Conservation (phyloP, 2,329 filamentous ascomycete genomes). For the Pyrenophora seminiperda region DNA sequence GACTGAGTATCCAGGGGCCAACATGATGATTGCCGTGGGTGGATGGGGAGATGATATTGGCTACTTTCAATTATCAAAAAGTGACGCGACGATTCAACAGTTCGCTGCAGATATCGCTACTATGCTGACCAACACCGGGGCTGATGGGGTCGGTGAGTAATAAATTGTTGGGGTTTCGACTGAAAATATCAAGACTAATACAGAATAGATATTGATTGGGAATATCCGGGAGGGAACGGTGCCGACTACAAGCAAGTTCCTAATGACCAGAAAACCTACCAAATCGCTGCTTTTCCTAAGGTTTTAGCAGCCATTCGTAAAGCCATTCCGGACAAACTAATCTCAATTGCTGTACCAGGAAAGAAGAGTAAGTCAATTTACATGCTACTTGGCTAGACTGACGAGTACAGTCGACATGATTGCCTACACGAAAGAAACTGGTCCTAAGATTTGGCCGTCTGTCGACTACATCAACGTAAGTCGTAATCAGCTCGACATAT, state of each 20-base stretch:
- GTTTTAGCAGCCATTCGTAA: constrained; percentile 64
- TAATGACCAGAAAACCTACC: constrained; percentile 63
- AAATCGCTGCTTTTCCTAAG: constrained; percentile 66
- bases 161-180: background rate
- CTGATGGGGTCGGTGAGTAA: constrained; percentile 65
- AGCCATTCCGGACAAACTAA: constrained; percentile 63
- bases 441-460: constrained; percentile 62
- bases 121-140: constrained; percentile 66
- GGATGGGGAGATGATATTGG: constrained; percentile 74
- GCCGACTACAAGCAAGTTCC: constrained; percentile 68
- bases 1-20: constrained; percentile 61
- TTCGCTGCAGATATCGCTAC: constrained; percentile 69
- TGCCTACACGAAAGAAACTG: constrained; percentile 63
- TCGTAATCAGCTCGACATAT: background rate
- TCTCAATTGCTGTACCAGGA: constrained; percentile 70
- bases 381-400: background rate
- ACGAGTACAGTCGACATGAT: constrained; percentile 64
- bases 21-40: constrained; percentile 72
- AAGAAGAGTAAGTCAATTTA: constrained; percentile 15
- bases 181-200: background rate
- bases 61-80: constrained; percentile 63
- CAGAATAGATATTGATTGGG: constrained; percentile 68
- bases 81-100: constrained; percentile 56
- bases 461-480: constrained; percentile 68
- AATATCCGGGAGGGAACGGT: constrained; percentile 67